Evolutionary conservation across 768 basidiomycete species (phyloP).

Genomic region (Lepiota brunneoincarnata): DNA sequence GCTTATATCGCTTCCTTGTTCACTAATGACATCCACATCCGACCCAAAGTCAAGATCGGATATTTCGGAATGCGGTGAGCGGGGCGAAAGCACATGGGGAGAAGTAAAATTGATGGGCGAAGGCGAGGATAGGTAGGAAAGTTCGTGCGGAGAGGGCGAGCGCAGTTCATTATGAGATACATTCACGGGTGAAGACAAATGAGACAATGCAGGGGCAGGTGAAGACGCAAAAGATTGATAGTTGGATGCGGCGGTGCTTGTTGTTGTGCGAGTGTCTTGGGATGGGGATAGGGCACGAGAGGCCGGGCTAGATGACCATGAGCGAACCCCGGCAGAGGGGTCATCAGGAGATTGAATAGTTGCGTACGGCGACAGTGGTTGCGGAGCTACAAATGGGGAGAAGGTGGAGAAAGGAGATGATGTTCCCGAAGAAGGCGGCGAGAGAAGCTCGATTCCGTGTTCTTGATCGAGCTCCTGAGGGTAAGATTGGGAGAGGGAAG

Average conservation of each 20-base stretch:
- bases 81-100: constrained; percentile 7
- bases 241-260: background rate
- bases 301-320: background rate
- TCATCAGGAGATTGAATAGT: constrained; percentile 3
- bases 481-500: constrained; percentile 41
- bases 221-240: constrained; percentile 6
- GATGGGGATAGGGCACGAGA: constrained; percentile 4
- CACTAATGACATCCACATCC: constrained; percentile 10
- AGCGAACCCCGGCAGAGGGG: background rate
- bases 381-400: constrained; percentile 11
- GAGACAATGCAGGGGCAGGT: background rate
- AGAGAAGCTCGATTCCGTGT: constrained; percentile 40
- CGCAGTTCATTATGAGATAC: background rate
- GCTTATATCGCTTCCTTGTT: constrained; percentile 6
- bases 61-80: constrained; percentile 8
- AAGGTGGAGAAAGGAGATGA: constrained; percentile 13
- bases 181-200: constrained; percentile 3
- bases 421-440: constrained; percentile 27
- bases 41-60: constrained; percentile 8
- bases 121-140: constrained; percentile 5
- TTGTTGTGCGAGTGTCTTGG: background rate
- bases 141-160: background rate
- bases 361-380: constrained; percentile 9
- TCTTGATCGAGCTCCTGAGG: constrained; percentile 42
- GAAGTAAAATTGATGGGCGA: constrained; percentile 12